Conservation (phyloP, 768 basidiomycete species). For the Xerocomellus chrysenteron region DNA sequence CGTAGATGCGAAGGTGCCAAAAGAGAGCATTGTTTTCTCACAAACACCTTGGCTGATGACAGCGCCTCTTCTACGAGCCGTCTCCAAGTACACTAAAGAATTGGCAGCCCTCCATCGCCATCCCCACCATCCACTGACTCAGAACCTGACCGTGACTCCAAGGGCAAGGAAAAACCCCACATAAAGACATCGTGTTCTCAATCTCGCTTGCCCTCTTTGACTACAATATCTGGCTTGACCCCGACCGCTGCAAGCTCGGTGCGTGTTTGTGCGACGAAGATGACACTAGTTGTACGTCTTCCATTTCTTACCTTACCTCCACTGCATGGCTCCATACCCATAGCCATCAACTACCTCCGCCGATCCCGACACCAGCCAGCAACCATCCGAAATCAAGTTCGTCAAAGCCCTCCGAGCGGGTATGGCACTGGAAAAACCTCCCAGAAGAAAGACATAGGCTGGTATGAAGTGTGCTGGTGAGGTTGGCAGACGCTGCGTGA, state of each 20-base stretch:
- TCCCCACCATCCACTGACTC: background rate
- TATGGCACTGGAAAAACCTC: slow-evolving; percentile 32
- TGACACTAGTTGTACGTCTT: slow-evolving; percentile 51
- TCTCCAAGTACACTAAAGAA: no score
- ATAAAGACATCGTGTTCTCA: slow-evolving; percentile 47
- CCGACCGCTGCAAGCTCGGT: slow-evolving; percentile 50
- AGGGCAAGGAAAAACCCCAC: slow-evolving; percentile 21
- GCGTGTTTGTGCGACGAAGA: slow-evolving; percentile 18
- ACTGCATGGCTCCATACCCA: slow-evolving; percentile 37
- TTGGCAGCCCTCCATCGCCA: no score
- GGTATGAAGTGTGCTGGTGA: slow-evolving; percentile 66
- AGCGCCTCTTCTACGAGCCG: no score
- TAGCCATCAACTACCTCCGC: slow-evolving; percentile 56
- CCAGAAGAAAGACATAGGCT: slow-evolving; percentile 40
- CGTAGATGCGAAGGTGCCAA: no score
- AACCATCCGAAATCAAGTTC: slow-evolving; percentile 43
- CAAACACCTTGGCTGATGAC: no score
- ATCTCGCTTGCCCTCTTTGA: slow-evolving; percentile 66
- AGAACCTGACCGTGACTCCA: slow-evolving; percentile 11
- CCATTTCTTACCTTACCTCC: no score
- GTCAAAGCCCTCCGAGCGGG: slow-evolving; percentile 60
- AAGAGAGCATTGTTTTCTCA: background rate
- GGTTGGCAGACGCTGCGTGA: slow-evolving; percentile 36
- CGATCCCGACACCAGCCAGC: slow-evolving; percentile 18
- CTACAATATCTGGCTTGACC: slow-evolving; percentile 63